A percentile compares a stretch with the other conserved stretches of the same genome.
phyloP scores from a whole-genome alignment of 305 asterid genomes.

The Fraxinus albicans region DNA sequence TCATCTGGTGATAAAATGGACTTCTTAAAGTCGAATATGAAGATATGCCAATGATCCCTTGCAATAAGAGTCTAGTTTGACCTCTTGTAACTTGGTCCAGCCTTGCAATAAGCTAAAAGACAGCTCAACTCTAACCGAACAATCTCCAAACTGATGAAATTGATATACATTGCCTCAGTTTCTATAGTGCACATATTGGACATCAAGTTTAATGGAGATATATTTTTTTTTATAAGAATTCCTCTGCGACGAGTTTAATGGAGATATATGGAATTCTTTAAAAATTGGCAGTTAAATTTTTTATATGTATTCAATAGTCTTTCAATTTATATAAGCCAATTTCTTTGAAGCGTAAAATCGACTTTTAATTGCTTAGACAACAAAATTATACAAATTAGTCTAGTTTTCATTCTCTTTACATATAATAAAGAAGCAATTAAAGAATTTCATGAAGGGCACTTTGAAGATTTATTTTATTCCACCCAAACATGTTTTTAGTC shows the following conservation, averaged over 20 bases:
- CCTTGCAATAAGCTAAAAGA: background rate
- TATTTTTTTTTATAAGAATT: background rate
- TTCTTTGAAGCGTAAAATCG: background rate
- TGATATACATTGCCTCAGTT: background rate
- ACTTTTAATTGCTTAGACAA: background rate
- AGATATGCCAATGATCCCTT: conserved; percentile 1
- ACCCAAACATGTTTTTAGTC: background rate
- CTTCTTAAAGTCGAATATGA: background rate
- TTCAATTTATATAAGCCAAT: background rate
- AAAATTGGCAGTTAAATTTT: background rate
- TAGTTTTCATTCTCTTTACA: background rate
- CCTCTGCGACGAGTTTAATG: background rate
- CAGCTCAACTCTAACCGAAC: background rate
- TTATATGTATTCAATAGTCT: background rate
- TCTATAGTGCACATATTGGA: background rate
- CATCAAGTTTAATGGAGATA: background rate
- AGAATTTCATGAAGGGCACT: background rate
- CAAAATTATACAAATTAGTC: background rate
- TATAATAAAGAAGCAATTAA: background rate
- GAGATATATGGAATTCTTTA: background rate
- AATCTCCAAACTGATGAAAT: background rate
- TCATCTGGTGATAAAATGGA: background rate
- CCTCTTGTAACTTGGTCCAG: conserved; percentile 2
- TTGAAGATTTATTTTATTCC: background rate
- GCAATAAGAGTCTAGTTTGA: conserved; percentile 7